Conservation (phyloP, 1,139 yeast species). For the Hemisphaericaspora lyxosophila region DNA sequence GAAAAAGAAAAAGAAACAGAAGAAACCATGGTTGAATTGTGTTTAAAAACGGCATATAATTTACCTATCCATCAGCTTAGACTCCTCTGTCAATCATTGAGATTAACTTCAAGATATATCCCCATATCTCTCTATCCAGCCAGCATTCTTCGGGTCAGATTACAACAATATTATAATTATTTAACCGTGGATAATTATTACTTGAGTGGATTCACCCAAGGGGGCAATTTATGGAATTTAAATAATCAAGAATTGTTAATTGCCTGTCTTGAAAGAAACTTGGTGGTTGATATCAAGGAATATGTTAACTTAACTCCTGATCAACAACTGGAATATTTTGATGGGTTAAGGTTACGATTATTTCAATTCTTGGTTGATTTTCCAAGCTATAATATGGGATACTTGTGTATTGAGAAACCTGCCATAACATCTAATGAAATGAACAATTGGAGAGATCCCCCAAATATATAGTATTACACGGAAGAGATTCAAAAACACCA, state of each 20-base stretch:
- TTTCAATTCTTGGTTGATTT: slow-evolving; percentile 35
- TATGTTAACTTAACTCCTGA: slow-evolving; percentile 15
- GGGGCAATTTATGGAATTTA: slow-evolving; percentile 47
- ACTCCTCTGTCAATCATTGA: slow-evolving; percentile 32
- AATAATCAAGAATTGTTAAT: slow-evolving; percentile 42
- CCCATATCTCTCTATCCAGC: slow-evolving; percentile 41
- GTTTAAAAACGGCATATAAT: slow-evolving; percentile 44
- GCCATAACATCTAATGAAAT: slow-evolving; percentile 6
- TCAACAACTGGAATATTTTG: slow-evolving; percentile 16
- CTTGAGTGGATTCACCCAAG: slow-evolving; percentile 38
- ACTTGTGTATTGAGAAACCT: slow-evolving; percentile 20
- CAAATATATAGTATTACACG: too few species aligned
- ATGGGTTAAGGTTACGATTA: slow-evolving; percentile 27
- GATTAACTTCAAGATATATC: slow-evolving; percentile 39
- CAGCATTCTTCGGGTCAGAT: slow-evolving; percentile 33
- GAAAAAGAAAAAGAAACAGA: too few species aligned
- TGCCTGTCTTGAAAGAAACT: slow-evolving; percentile 52
- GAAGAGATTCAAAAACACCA: too few species aligned
- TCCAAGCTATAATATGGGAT: slow-evolving; percentile 36
- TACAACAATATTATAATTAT: slow-evolving; percentile 43
- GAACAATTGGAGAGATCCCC: slow-evolving; percentile 10
- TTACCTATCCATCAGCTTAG: slow-evolving; percentile 37
- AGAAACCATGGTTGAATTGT: slow-evolving; percentile 20
- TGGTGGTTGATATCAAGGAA: slow-evolving; percentile 30
- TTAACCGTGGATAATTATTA: slow-evolving; percentile 53